A percentile compares a stretch with the other conserved stretches of the same genome.
Evolutionary conservation across 148 eudicot genomes (phyloP).

Genomic region (Talinum fruticosum): DNA sequence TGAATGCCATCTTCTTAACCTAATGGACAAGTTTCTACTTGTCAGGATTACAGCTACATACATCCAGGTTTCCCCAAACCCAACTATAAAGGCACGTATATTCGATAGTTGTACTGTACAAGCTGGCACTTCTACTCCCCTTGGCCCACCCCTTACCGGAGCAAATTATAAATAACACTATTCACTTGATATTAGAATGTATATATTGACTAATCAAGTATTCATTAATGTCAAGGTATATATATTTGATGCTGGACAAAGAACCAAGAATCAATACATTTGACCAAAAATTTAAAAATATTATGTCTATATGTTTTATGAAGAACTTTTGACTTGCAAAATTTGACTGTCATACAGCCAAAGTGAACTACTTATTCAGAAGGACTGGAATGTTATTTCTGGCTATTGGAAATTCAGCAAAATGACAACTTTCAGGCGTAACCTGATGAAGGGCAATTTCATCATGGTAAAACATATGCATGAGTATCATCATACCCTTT

Average conservation of each 20-base stretch:
- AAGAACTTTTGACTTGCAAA: not conserved
- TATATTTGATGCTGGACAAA: too few species aligned
- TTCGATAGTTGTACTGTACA: too few species aligned
- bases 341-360: not conserved
- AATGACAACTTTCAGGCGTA: not conserved
- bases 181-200: not conserved
- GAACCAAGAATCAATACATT: too few species aligned
- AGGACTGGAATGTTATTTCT: not conserved
- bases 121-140: not conserved
- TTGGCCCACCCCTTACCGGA: too few species aligned
- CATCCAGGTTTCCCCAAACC: not conserved
- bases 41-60: not conserved
- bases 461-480: not conserved
- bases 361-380: not conserved
- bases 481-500: slow-evolving; percentile 66
- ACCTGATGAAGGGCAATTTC: not conserved
- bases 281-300: too few species aligned
- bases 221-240: not conserved
- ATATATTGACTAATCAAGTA: too few species aligned
- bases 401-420: not conserved
- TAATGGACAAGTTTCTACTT: too few species aligned
- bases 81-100: too few species aligned
- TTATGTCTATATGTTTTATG: too few species aligned
- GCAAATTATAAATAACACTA: too few species aligned
- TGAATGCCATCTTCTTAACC: too few species aligned